Evolutionary conservation across 345 rosid species (phyloP), one percentile per base, ranked within the genome.

Genomic region (Brassica carinata): DNA sequence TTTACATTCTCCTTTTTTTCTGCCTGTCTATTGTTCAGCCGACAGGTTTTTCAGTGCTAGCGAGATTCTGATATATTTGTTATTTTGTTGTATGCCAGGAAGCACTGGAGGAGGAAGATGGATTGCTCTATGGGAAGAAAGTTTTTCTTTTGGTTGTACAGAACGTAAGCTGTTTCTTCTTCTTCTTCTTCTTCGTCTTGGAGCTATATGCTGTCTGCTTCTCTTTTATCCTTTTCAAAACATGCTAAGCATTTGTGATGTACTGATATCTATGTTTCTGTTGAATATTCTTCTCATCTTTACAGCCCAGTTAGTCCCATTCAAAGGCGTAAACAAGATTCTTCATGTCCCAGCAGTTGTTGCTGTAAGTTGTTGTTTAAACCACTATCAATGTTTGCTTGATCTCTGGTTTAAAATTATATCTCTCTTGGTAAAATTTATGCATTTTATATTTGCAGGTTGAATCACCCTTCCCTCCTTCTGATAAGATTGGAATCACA

Each of bases 401-500:
- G 51, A 51, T 70, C 29, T 48, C 1, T 71, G 33, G 5, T 51
- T 26, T 5, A 11, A 34, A 17, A 69, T 27, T 71, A 64, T 64
- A 17, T 13, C 40, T 70, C 62, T 63, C 61, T 10, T 43, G 65
- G 15, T 77, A 15, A 69, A 74, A 13, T 23, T 66, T 13, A 14
- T 71, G 27, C 1, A 31, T 69, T 38, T 9, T 66, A n/a, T 65
- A 18, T 83, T 73, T 84, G 58, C 86, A 96, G 99, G 85, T 96
- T 82, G 90, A 79, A 5, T 93, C 98, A 63, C 96, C 97, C 74
- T 87, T 92, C 67, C 96, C 98, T 23, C 99, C 99, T 72, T 96
- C 99, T 65, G 97, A 96, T 86, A 91, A 91, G 88, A 94, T 96
- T 74, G 99, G 97, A 61, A 91, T 96, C 73, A 96, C 89, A 69